A percentile compares a stretch with the other conserved stretches of the same genome.
These are phyloP conservation scores for Byssothecium circinans DNA, from an alignment of 2,329 filamentous ascomycete species.

Conservation along the genomic window DNA sequence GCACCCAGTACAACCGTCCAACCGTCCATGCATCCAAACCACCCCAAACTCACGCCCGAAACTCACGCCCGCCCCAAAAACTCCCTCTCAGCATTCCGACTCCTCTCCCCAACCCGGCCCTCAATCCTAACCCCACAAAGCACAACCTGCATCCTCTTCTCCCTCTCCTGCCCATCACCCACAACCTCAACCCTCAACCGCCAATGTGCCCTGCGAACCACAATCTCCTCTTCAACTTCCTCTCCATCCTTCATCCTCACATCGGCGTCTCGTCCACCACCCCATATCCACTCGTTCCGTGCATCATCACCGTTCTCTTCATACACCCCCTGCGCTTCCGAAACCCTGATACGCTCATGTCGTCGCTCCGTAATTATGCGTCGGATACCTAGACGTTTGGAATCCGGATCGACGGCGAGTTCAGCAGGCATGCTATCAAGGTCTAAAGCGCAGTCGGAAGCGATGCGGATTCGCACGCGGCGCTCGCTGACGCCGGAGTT, in stretches of 20 bases:
- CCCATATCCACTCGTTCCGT: conserved; percentile 22
- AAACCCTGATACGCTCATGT: conserved; percentile 16
- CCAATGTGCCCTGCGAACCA: conserved; percentile 46
- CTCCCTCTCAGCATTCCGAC: conserved; percentile 64
- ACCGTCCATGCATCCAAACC: not conserved
- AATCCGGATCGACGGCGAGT: conserved; percentile 16
- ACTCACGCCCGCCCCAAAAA: conserved; percentile 56
- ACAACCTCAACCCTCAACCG: conserved; percentile 59
- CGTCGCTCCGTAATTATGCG: not conserved
- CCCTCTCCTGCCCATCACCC: conserved; percentile 55
- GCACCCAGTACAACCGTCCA: too few relatives aligned
- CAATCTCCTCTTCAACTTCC: conserved; percentile 33
- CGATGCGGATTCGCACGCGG: conserved; percentile 54
- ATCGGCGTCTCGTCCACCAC: conserved; percentile 11
- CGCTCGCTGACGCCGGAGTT: conserved; percentile 72
- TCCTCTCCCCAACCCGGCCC: conserved; percentile 65
- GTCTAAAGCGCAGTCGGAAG: conserved; percentile 25
- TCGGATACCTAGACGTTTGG: conserved; percentile 21
- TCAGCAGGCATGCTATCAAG: conserved; percentile 27
- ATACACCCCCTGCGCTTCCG: conserved; percentile 39
- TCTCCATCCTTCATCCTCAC: conserved; percentile 12
- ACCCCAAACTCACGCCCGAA: not conserved
- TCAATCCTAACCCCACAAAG: conserved; percentile 77
- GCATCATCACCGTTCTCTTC: conserved; percentile 4
- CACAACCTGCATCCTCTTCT: conserved; percentile 65